Evolutionary conservation across 495 filamentous ascomycete species (phyloP).

Genomic region (Elasticomyces elasticus): DNA sequence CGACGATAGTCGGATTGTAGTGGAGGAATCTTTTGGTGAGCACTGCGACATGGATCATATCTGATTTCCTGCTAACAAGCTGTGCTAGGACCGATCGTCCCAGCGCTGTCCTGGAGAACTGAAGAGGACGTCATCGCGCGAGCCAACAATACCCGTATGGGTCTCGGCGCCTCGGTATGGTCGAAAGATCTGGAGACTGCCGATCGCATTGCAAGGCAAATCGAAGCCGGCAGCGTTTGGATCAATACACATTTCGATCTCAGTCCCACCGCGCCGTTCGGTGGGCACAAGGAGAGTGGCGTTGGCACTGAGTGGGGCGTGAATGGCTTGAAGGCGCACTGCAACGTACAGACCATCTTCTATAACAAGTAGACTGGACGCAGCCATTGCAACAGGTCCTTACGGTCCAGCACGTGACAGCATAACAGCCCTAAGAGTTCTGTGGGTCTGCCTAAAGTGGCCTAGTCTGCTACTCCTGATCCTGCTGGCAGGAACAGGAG

Average conservation of each 20-base stretch:
- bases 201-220: constrained; percentile 13
- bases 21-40: constrained; percentile 25
- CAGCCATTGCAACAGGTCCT: background rate
- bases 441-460: background rate
- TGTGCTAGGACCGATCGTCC: constrained; percentile 3
- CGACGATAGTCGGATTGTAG: constrained; percentile 20
- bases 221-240: constrained; percentile 21
- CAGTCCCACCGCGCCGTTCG: constrained; percentile 17
- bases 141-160: constrained; percentile 11
- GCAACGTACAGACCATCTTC: constrained; percentile 40
- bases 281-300: constrained; percentile 25
- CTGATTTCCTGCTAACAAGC: background rate
- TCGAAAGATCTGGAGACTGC: constrained; percentile 12
- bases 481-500: too few relatives aligned
- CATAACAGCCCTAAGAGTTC: background rate
- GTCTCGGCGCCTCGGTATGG: constrained; percentile 16
- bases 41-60: background rate
- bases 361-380: constrained; percentile 23
- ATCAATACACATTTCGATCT: constrained; percentile 15
- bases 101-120: constrained; percentile 1
- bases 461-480: too few relatives aligned
- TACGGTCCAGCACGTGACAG: background rate
- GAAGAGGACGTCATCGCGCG: constrained; percentile 10
- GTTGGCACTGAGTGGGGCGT: constrained; percentile 27
- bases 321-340: constrained; percentile 46